Percentiles rank a stretch among this genome's conserved stretches.
phyloP scores from a whole-genome alignment of 2,329 filamentous ascomycete species.

The Calonectria pseudoreteaudii region DNA sequence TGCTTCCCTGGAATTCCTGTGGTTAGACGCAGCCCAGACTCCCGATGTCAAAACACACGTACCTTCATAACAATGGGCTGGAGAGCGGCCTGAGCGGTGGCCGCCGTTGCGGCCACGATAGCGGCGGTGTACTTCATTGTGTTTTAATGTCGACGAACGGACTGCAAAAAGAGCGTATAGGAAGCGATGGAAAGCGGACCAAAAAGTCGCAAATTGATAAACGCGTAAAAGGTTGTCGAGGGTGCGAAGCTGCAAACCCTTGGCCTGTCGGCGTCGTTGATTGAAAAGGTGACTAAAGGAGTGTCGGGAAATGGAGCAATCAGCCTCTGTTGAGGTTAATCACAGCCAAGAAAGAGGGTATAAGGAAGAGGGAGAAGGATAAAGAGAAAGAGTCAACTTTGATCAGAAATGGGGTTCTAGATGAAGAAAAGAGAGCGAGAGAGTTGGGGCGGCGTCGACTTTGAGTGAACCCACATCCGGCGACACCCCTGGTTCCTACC shows the following conservation, averaged over 20 bases:
- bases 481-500: constrained; percentile 20
- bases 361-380: constrained; percentile 42
- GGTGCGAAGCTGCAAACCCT: background rate
- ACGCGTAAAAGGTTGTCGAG: background rate
- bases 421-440: constrained; percentile 21
- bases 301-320: constrained; percentile 45
- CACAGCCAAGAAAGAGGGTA: constrained; percentile 32
- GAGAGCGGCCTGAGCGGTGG: constrained; percentile 55
- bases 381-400: constrained; percentile 28
- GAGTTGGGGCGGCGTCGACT: constrained; percentile 29
- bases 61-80: constrained; percentile 79
- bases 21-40: background rate
- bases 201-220: constrained; percentile 28
- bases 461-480: constrained; percentile 18
- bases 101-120: constrained; percentile 56
- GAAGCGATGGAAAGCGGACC: constrained; percentile 23
- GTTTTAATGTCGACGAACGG: constrained; percentile 30
- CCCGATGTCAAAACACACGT: constrained; percentile 29
- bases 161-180: constrained; percentile 27
- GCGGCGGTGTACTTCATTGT: constrained; percentile 52
- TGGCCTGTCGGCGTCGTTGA: constrained; percentile 13
- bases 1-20: constrained; percentile 68
- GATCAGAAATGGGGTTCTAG: constrained; percentile 22
- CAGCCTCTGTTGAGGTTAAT: constrained; percentile 41
- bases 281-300: constrained; percentile 38